Evolutionary conservation across 345 rosid genomes (phyloP), one percentile per base, ranked within the genome.

Genomic region (Lumnitzera racemosa): DNA sequence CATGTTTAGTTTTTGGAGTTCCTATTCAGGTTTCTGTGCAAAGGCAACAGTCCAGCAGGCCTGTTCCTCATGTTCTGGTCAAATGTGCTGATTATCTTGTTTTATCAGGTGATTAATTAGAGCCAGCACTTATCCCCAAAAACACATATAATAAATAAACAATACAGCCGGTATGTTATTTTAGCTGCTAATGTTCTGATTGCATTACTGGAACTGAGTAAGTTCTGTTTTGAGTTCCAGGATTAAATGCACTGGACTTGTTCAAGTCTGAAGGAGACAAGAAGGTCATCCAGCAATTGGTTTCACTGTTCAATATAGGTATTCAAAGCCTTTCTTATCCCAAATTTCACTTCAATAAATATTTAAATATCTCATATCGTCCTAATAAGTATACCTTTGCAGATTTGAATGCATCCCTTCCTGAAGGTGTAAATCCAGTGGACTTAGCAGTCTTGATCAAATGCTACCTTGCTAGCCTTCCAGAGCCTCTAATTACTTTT

Each of bases 391-490:
- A 49, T 51, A 15, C 51, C 13, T 67, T 10, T 74, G 24, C 80
- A 92, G 98, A 89, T 72, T 75, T 77, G 47, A 80, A 72, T 64
- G 83, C 90, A 41, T 66, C 86, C 65, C 69, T 89, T 67, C 96
- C 94, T 5, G 98, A 89, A 70, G 88, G 91, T 24, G 51, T 83
- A 61, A 84, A 74, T 73, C 82, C 96, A 56, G 49, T 79, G 73
- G 90, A 85, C 67, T 85, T 84, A 16, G 96, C 98, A 16, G 85
- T 81, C 58, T 79, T 92, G 17, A 60, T 72, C 66, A 92, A 92
- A 67, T 92, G 76, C 70, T 92, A 87, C 71, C 89, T 92, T 51
- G 89, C 96, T 16, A 92, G 98, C 75, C 96, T 92, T 80, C 96
- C 96, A 1, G 85, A 78, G 68, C 96, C 98, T 16, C 74, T 92